Conservation (phyloP, 495 filamentous ascomycete genomes). For the Neurospora sp. region DNA sequence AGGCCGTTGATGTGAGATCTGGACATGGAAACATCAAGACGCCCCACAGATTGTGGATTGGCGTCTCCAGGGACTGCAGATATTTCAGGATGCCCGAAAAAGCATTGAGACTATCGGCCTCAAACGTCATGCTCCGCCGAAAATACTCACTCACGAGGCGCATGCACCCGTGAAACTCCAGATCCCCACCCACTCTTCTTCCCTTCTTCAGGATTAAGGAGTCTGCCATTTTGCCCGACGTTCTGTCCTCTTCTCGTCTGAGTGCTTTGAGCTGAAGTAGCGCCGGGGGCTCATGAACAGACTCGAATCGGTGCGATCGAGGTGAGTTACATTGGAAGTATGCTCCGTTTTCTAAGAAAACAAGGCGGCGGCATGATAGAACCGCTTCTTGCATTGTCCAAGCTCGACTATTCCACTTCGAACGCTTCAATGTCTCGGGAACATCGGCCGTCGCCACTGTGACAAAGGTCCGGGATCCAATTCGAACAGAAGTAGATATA, state of each 20-base stretch:
- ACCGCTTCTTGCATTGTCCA: neutral
- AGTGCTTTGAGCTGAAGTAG: neutral
- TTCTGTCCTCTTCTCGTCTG: too few species aligned
- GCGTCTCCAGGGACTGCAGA: neutral
- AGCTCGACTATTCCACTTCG: neutral
- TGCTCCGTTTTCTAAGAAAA: slow-evolving; percentile 15
- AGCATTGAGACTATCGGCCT: neutral
- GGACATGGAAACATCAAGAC: neutral
- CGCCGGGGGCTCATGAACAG: accelerated
- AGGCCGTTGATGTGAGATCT: neutral
- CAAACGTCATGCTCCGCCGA: neutral
- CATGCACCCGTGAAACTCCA: neutral
- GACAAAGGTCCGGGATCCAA: neutral
- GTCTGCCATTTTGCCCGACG: too few species aligned
- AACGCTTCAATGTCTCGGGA: neutral
- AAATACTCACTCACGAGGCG: neutral
- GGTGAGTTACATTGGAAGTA: slow-evolving; percentile 26
- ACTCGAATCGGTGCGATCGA: neutral
- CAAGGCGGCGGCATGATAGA: neutral
- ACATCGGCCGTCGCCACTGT: neutral
- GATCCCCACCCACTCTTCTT: neutral
- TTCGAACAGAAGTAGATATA: neutral
- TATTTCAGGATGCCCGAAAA: neutral
- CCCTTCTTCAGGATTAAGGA: neutral
- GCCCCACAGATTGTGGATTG: neutral